These are phyloP conservation scores for Fragaria nilgerrensis DNA, from an alignment of 306 rosid genomes.

Conservation along the genomic window DNA sequence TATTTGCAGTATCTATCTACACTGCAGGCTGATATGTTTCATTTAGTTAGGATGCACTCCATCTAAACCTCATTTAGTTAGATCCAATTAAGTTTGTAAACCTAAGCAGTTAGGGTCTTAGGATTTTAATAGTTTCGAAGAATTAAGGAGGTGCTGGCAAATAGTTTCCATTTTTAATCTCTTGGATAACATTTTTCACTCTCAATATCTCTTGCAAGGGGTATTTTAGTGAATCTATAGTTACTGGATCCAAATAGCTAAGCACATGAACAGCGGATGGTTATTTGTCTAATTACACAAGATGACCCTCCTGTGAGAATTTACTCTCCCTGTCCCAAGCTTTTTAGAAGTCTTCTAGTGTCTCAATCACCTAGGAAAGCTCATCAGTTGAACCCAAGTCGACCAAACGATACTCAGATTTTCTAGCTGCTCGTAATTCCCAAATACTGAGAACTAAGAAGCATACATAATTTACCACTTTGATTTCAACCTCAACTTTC, in stretches of 20 bases:
- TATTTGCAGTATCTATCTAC: not conserved
- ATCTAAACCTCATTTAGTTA: not conserved
- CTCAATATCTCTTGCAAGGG: not conserved
- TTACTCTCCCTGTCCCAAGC: not conserved
- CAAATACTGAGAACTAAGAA: not conserved
- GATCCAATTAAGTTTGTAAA: not conserved
- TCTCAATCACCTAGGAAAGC: not conserved
- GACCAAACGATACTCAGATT: not conserved
- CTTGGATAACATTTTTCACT: not conserved
- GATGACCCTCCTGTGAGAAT: not conserved
- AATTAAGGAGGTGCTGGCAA: not conserved
- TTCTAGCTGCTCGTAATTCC: not conserved
- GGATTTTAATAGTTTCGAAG: not conserved
- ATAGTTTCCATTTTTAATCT: not conserved
- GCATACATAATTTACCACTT: not conserved
- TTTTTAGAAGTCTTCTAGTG: not conserved
- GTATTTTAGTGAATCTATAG: no score
- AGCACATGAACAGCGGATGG: not conserved
- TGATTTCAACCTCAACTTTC: not conserved
- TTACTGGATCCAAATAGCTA: not conserved
- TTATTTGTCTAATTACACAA: not conserved
- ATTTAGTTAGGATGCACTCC: not conserved
- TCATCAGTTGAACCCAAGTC: not conserved
- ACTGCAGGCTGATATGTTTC: not conserved
- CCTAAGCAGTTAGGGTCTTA: not conserved